phyloP scores from a whole-genome alignment of 345 rosid species.

The Dimocarpus longan region DNA sequence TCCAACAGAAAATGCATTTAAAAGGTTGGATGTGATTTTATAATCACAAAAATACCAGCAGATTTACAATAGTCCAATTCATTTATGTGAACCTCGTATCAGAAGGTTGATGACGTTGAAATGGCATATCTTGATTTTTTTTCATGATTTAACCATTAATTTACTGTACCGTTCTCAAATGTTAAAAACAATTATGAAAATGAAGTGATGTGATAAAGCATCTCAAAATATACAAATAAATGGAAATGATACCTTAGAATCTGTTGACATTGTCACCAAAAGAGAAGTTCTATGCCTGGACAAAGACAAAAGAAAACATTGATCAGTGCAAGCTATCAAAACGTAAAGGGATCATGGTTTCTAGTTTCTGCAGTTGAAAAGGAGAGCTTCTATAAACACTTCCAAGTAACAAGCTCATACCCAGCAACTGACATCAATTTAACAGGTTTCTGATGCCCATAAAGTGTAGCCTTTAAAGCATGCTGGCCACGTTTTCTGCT shows the following conservation, averaged over 20 bases:
- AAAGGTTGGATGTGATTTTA: not conserved
- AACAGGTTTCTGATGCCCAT: constrained; percentile 64
- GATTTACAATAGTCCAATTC: not conserved
- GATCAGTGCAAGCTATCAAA: constrained; percentile 8
- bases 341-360: not conserved
- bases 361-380: constrained; percentile 10
- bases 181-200: not conserved
- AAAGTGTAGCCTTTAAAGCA: constrained; percentile 60
- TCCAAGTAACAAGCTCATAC: constrained; percentile 36
- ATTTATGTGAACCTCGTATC: not conserved
- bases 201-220: not conserved
- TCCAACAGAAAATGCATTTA: not conserved
- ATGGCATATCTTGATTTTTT: not conserved
- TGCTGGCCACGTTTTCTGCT: constrained; percentile 58
- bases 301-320: not conserved
- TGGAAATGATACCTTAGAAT: constrained; percentile 54
- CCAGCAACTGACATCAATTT: constrained; percentile 63
- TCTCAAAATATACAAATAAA: not conserved
- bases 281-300: constrained; percentile 58
- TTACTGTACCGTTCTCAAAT: not conserved
- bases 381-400: constrained; percentile 13
- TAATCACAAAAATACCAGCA: not conserved
- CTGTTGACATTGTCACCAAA: constrained; percentile 56
- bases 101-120: not conserved
- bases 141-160: not conserved